Percentiles rank a stretch among this genome's conserved stretches.
phyloP scores from a whole-genome alignment of 306 rosid species.

The Dryas octopetala region DNA sequence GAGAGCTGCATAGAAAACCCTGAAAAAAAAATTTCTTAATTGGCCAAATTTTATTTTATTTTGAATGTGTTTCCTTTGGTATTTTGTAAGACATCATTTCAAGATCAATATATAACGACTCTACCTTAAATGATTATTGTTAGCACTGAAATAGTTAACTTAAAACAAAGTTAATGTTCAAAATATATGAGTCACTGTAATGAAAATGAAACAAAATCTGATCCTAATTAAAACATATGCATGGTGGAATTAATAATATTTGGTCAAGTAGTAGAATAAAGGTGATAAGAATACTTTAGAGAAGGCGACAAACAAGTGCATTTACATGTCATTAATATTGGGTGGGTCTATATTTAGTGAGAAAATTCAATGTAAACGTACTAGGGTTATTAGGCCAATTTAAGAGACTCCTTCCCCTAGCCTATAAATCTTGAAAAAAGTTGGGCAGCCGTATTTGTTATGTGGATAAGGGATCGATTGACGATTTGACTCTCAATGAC shows the following conservation, averaged over 20 bases:
- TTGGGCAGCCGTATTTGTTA: background rate
- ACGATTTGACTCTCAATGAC: background rate
- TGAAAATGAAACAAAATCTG: too few species aligned
- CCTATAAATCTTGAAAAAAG: too few species aligned
- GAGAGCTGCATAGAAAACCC: background rate
- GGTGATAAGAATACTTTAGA: background rate
- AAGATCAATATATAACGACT: too few species aligned
- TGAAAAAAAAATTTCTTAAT: background rate
- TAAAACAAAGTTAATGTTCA: too few species aligned
- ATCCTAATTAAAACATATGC: background rate
- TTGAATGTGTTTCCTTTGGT: too few species aligned
- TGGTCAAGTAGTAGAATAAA: background rate
- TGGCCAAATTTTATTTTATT: background rate
- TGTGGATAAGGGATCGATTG: constrained; percentile 2
- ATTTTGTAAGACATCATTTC: too few species aligned
- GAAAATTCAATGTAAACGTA: background rate
- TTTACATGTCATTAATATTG: background rate
- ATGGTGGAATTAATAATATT: background rate
- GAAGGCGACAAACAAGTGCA: constrained; percentile 5
- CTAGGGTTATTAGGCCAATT: background rate
- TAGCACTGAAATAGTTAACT: too few species aligned
- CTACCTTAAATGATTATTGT: too few species aligned
- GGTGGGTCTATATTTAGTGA: background rate
- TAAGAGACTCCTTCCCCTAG: background rate
- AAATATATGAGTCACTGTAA: too few species aligned